Conservation (phyloP, 495 filamentous ascomycete genomes). For the Chlorociboria aeruginascens region DNA sequence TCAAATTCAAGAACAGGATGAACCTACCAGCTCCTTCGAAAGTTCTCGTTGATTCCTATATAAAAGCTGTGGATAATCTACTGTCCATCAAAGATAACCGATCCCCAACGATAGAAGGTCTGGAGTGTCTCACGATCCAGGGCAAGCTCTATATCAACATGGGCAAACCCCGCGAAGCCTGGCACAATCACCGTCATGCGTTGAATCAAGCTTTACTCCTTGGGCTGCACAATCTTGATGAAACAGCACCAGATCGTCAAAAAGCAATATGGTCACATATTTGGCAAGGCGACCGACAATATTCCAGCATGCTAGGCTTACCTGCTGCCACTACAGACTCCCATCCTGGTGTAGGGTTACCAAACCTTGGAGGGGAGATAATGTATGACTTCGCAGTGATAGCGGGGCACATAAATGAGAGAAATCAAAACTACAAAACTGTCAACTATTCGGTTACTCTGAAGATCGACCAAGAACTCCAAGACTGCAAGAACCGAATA, state of each 20-base stretch:
- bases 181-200: conserved; percentile 34
- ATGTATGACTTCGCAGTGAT: conserved; percentile 28
- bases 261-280: conserved; percentile 34
- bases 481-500: conserved; percentile 21
- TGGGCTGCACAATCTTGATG: conserved; percentile 25
- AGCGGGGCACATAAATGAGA: conserved; percentile 38
- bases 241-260: conserved; percentile 20
- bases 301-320: conserved; percentile 37
- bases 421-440: conserved; percentile 30
- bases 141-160: conserved; percentile 35
- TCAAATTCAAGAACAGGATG: conserved; percentile 16
- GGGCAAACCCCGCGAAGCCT: conserved; percentile 39
- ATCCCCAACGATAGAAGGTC: conserved; percentile 33
- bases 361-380: conserved; percentile 13
- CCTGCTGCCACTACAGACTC: conserved; percentile 32
- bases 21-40: conserved; percentile 18
- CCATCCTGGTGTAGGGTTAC: conserved; percentile 21
- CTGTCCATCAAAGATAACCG: conserved; percentile 37
- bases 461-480: conserved; percentile 35
- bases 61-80: conserved; percentile 27
- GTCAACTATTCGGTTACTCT: conserved; percentile 30
- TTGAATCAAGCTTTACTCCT: conserved; percentile 37
- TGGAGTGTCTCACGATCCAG: conserved; percentile 36
- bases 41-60: conserved; percentile 23
- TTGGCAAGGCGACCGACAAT: conserved; percentile 30